Conservation (phyloP, 139 green algal genomes). For the Chlamydomonas eustigma region DNA sequence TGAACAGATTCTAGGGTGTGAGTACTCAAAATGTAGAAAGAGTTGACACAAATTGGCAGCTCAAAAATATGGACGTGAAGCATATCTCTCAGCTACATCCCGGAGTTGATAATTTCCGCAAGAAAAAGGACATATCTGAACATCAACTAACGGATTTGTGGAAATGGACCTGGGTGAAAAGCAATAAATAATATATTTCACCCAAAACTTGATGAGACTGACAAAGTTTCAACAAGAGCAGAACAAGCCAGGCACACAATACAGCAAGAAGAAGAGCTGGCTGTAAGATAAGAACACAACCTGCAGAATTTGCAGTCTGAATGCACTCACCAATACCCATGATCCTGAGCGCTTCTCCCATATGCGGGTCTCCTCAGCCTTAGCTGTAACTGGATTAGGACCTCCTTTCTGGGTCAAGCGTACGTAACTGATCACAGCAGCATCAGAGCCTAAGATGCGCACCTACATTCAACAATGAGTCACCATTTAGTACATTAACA, state of each 20-base stretch:
- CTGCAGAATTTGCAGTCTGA: background rate
- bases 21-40: too few species aligned
- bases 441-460: constrained; percentile 8
- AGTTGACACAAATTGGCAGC: too few species aligned
- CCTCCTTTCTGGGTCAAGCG: constrained; percentile 3
- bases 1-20: too few species aligned
- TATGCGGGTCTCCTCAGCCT: constrained; percentile 7
- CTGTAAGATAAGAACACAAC: background rate
- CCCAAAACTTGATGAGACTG: background rate
- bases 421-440: constrained; percentile 7
- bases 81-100: too few species aligned
- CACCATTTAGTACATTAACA: background rate
- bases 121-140: too few species aligned
- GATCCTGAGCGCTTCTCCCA: constrained; percentile 8
- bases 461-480: background rate
- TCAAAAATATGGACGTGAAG: too few species aligned
- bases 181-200: background rate
- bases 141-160: constrained; percentile 1
- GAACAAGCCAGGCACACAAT: background rate
- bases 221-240: too few species aligned
- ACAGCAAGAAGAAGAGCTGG: background rate
- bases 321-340: constrained; percentile 7
- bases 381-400: background rate
- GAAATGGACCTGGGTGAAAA: constrained; percentile 9
- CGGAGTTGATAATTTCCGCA: too few species aligned